phyloP scores from a whole-genome alignment of 1,139 yeast species.

The Saccharomycopsis hybrid region DNA sequence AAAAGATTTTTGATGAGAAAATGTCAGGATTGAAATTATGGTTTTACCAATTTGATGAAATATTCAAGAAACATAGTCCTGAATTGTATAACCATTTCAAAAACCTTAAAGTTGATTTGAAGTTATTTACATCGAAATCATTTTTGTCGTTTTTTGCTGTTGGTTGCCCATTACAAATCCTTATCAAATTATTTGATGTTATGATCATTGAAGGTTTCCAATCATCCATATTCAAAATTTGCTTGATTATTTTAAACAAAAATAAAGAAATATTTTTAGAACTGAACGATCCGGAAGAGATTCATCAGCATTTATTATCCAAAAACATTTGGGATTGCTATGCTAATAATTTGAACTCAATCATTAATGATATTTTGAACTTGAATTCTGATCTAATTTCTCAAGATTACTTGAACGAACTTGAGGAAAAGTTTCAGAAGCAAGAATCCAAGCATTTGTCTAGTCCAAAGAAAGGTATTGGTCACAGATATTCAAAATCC shows the following conservation, averaged over 20 bases:
- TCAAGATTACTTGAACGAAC: conserved; percentile 5
- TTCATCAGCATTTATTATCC: conserved; percentile 55
- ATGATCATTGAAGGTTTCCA: conserved; percentile 61
- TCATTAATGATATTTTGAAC: conserved; percentile 38
- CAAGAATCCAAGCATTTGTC: background rate
- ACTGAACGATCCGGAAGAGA: conserved; percentile 52
- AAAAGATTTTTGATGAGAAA: conserved; percentile 54
- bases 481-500: conserved; percentile 10
- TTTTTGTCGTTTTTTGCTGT: conserved; percentile 60
- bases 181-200: conserved; percentile 47
- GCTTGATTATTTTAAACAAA: conserved; percentile 47
- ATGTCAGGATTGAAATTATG: conserved; percentile 50
- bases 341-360: conserved; percentile 40
- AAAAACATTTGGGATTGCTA: conserved; percentile 43
- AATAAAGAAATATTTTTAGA: conserved; percentile 48
- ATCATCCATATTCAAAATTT: conserved; percentile 53
- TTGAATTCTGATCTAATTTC: conserved; percentile 15
- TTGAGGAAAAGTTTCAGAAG: conserved; percentile 12
- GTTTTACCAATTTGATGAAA: conserved; percentile 44
- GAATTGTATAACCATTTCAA: conserved; percentile 43
- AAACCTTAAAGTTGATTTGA: conserved; percentile 35
- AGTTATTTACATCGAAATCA: conserved; percentile 56
- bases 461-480: conserved; percentile 5
- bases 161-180: conserved; percentile 49
- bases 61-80: conserved; percentile 38